A percentile compares a stretch with the other conserved stretches of the same genome.
Evolutionary conservation across 2,329 filamentous ascomycete genomes (phyloP).

Genomic region (Phyllosticta citrichinensis): DNA sequence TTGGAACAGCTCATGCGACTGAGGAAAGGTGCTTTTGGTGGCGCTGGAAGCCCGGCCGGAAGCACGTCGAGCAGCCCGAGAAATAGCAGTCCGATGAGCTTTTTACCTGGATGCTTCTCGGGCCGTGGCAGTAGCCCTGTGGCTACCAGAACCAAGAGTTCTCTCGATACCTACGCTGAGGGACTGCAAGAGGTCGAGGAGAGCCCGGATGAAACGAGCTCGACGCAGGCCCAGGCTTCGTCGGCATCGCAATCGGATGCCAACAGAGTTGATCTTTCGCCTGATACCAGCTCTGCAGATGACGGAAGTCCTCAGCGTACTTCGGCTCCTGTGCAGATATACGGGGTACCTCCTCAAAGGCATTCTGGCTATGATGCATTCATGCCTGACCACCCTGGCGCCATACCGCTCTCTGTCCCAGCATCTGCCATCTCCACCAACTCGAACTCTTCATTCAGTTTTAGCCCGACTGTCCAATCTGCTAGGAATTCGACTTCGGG

Average conservation of each 20-base stretch:
- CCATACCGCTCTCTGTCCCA: constrained; percentile 20
- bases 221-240: neutral
- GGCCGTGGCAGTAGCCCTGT: constrained; percentile 3
- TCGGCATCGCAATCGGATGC: neutral
- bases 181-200: constrained; percentile 4
- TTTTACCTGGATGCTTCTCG: constrained; percentile 1
- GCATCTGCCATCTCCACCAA: constrained; percentile 24
- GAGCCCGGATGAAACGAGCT: neutral
- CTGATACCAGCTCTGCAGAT: neutral
- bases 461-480: neutral
- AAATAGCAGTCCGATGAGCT: constrained; percentile 19
- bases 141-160: constrained; percentile 3
- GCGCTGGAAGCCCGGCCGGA: constrained; percentile 47
- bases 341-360: constrained; percentile 7
- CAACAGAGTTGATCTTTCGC: neutral
- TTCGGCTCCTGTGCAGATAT: neutral
- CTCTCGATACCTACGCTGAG: neutral
- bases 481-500: neutral
- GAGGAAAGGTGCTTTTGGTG: constrained; percentile 69
- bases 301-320: neutral
- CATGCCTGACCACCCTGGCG: constrained; percentile 14
- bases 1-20: constrained; percentile 63
- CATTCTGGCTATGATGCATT: constrained; percentile 13
- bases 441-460: neutral
- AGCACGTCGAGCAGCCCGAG: constrained; percentile 23